Evolutionary conservation across 305 asterid genomes (phyloP), one percentile per base, ranked within the genome.

Genomic region (Fraxinus baroniana): DNA sequence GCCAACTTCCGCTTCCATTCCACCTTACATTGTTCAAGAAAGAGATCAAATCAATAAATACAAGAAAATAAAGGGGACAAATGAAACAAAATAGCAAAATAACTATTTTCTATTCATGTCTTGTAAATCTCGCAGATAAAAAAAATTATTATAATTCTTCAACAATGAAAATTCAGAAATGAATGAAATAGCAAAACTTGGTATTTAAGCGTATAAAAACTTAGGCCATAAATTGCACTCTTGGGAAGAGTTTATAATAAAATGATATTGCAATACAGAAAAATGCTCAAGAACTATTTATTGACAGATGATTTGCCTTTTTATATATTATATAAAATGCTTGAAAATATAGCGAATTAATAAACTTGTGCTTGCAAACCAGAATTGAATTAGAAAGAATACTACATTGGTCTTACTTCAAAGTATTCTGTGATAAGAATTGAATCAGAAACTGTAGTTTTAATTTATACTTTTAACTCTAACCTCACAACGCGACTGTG

Each of bases 1-100:
- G 97, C 99, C 72, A 95, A 83, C 75, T 92, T 91, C 76, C 91
- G 89, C 92, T 95, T 95, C 98, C 99, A 94, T 33, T 93, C 98
- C 83, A 91, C 97, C 99, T 95, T 76, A 5, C 17, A 73, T 1
- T 26, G 12, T n/a, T 75, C 71, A 80, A 26, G 37, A 83, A 68
- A 3, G 2, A 60, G 30, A 37, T 33, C 2, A 41, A 18, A 81
- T 74, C n/a, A 28, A 77, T 49, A 15, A 41, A 77, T 30, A 49
- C 26, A 0, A 5, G 6, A 64, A 77, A 77, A 41, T 13, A 77
- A 13, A 24, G 22, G 33, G 30, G n/a, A 9, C 15, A 20, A 2
- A 26, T 17, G 17, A 22, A 8, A 24, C 35, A 10, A 22, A 64
- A 64, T 8, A 10, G 6, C n/a, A 64, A 26, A 64, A 9, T 64